These are phyloP conservation scores for Sphagnum magellanicum DNA, from an alignment of 228 moss, liverwort and hornwort genomes.

Conservation along the genomic window DNA sequence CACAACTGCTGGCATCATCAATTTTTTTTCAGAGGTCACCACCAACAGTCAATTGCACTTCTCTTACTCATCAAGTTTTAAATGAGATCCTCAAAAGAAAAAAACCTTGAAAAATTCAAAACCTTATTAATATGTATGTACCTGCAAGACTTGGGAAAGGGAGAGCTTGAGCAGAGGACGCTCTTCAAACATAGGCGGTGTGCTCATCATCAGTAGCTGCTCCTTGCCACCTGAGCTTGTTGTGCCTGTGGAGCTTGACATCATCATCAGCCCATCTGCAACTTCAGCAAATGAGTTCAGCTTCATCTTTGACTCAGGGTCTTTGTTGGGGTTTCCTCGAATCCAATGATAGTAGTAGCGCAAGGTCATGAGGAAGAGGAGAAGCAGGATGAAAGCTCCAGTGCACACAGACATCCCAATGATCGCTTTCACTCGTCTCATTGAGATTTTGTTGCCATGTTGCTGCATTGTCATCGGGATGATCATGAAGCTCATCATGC, in stretches of 20 bases:
- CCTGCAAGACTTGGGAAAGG: slow-evolving; percentile 59
- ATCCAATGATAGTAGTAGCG: slow-evolving; percentile 29
- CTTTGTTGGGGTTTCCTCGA: slow-evolving; percentile 27
- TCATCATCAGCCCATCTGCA: slow-evolving; percentile 19
- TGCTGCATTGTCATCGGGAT: slow-evolving; percentile 46
- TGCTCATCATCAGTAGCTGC: slow-evolving; percentile 60
- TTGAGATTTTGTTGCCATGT: slow-evolving; percentile 30
- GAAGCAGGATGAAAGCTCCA: too few species aligned
- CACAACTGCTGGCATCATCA: too few species aligned
- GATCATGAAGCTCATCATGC: slow-evolving; percentile 1
- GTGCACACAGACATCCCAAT: too few species aligned
- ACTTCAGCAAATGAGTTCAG: slow-evolving; percentile 8
- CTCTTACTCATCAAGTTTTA: too few species aligned
- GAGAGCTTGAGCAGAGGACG: slow-evolving; percentile 73
- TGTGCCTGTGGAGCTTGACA: slow-evolving; percentile 17
- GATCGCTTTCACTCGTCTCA: too few species aligned
- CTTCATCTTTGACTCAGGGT: slow-evolving; percentile 6
- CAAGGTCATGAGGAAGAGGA: neutral
- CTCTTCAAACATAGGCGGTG: slow-evolving; percentile 57
- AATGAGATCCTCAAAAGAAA: too few species aligned
- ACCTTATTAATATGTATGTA: too few species aligned
- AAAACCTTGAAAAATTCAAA: too few species aligned
- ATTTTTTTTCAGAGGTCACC: too few species aligned
- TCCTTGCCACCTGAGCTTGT: slow-evolving; percentile 39
- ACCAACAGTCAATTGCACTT: too few species aligned